Evolutionary conservation across 164 flowering plant species (phyloP), one percentile per base, ranked within the genome.

Genomic region (Magnolia sinica): DNA sequence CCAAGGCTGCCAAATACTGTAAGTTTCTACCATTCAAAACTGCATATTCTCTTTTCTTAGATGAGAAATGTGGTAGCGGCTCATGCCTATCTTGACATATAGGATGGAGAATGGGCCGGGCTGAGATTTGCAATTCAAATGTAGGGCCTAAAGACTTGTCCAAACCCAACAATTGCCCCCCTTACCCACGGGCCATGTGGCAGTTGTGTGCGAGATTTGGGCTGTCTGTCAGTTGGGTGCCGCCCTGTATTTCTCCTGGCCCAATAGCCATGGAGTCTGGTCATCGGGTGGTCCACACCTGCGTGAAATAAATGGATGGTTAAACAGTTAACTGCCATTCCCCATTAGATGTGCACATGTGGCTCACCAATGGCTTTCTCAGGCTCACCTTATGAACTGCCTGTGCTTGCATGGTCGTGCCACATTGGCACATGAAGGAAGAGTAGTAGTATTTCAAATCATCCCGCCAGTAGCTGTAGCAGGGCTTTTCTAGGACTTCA

Each of bases 1-100:
- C 97, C 95, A 14, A 81, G 91, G 31, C 72, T 94, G 81, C 96
- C 98, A 20, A 93, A 88, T 84, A 84, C 93, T 74, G 98, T 94
- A 77, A 86, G 98, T 86, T 78, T 37, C 45, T 55, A 19, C 13
- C 58, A 70, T 50, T 49, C 4, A 70, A 70, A 31, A 63, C 10
- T 50, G 50, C 49, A 64, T 75, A 45, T 20, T 77, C 64, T 73
- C 50, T 11, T 55, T 55, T 55, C 18, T 55, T 55, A 8, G 11
- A 9, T 55, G 61, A 55, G 18, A 55, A 55, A 55, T 37, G 45
- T 37, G 45, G 4, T 37, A 37, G 45, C 45, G 7, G 45, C 45
- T 37, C 7, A 37, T 37, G 45, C 45, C 7, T 37, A 3, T 5
- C 45, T 5, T 37, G 45, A 37, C 45, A 37, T 37, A 37, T 37